Evolutionary conservation across 129 eudicot genomes (phyloP).

Genomic region (Pulicaria dysenterica): DNA sequence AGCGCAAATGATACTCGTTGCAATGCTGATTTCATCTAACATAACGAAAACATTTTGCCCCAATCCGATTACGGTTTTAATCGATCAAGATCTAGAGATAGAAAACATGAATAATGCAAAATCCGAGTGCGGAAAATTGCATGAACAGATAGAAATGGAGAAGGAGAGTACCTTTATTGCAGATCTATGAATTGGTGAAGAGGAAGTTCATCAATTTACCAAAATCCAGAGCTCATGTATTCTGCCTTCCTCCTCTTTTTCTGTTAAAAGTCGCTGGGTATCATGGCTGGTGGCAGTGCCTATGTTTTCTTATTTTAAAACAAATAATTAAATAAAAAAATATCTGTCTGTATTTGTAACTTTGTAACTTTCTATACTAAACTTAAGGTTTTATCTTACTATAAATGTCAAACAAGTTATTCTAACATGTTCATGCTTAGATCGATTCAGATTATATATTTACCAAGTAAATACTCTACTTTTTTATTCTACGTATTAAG

Average conservation of each 20-base stretch:
- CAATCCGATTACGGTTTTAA: conserved; percentile 1
- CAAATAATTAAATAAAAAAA: neutral
- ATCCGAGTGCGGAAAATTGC: neutral
- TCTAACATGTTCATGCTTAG: no score
- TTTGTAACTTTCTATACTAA: neutral
- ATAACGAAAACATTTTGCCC: neutral
- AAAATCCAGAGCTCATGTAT: conserved; percentile 10
- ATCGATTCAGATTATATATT: no score
- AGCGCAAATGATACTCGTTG: conserved; percentile 6
- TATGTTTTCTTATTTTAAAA: neutral
- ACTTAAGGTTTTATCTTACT: no score
- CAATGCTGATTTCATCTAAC: conserved; percentile 8
- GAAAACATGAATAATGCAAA: conserved; percentile 9
- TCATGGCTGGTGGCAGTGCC: conserved; percentile 24
- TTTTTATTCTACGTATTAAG: no score
- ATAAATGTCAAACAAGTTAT: no score
- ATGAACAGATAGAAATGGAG: neutral
- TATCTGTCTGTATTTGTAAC: neutral
- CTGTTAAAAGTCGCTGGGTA: conserved; percentile 16
- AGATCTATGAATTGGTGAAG: conserved; percentile 19
- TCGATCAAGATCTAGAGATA: conserved; percentile 24
- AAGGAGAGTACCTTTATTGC: conserved; percentile 26
- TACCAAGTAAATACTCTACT: no score
- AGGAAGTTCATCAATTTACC: conserved; percentile 1
- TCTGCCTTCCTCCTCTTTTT: conserved; percentile 5